These are phyloP conservation scores for Talaromyces amestolkiae DNA, from an alignment of 2,329 filamentous ascomycete genomes.

Conservation along the genomic window DNA sequence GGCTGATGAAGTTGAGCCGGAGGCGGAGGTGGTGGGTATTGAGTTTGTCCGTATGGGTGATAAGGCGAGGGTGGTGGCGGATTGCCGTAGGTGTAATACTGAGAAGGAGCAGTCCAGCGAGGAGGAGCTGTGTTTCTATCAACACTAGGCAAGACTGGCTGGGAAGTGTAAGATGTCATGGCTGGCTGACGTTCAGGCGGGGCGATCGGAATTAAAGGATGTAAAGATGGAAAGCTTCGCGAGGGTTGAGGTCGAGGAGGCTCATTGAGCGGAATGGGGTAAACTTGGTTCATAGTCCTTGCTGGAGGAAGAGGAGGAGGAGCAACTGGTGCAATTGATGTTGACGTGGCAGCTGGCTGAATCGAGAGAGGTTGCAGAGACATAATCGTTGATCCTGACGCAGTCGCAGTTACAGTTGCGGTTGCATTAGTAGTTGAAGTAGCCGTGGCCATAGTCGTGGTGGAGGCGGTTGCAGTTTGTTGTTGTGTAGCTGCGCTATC, in stretches of 20 bases:
- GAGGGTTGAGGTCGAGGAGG: constrained; percentile 7
- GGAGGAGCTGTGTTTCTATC: constrained; percentile 5
- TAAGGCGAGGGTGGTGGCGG: neutral
- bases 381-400: neutral
- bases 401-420: neutral
- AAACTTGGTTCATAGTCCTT: neutral
- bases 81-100: constrained; percentile 1
- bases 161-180: neutral
- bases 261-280: constrained; percentile 4
- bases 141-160: constrained; percentile 4
- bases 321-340: neutral
- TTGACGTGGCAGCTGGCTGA: constrained; percentile 15
- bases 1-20: neutral
- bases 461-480: constrained; percentile 11
- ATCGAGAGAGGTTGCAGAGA: constrained; percentile 16
- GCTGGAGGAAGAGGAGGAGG: constrained; percentile 2
- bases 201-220: neutral
- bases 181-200: neutral
- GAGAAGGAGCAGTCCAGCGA: constrained; percentile 6
- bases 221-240: constrained; percentile 3
- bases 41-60: constrained; percentile 2
- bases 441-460: neutral
- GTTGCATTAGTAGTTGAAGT: neutral
- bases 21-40: constrained; percentile 2
- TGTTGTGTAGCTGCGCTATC: constrained; percentile 3